Percentiles rank a stretch among this genome's conserved stretches.
Conservation (phyloP, 108 stramenopile species). For the Nitzschia palea region DNA sequence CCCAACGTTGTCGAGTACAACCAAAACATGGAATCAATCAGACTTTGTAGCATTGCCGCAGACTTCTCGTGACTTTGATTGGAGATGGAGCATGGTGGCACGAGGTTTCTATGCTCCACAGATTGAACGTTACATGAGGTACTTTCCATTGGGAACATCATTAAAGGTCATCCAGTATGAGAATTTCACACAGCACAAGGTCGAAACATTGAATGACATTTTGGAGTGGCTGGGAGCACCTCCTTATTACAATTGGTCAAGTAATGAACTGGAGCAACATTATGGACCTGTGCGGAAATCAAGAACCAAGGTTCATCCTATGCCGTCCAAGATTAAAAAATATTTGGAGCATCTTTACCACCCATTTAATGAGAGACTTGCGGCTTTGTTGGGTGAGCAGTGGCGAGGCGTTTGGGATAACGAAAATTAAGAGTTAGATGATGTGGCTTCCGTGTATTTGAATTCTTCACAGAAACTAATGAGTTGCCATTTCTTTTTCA, state of each 20-base stretch:
- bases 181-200: background rate
- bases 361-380: background rate
- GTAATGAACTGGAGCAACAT: background rate
- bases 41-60: background rate
- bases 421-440: too few relatives aligned
- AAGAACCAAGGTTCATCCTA: too few relatives aligned
- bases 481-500: too few relatives aligned
- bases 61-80: background rate
- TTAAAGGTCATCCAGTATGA: constrained; percentile 22
- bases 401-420: background rate
- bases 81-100: background rate
- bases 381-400: background rate
- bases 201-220: background rate
- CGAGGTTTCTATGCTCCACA: constrained; percentile 28
- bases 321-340: background rate
- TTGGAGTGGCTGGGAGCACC: constrained; percentile 4
- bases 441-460: too few relatives aligned
- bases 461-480: too few relatives aligned
- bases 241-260: background rate
- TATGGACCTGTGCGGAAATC: background rate
- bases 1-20: background rate
- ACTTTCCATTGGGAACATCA: constrained; percentile 1
- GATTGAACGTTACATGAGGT: constrained; percentile 5
- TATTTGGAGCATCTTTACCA: background rate
- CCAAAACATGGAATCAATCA: background rate